phyloP scores from a whole-genome alignment of 768 basidiomycete species.

The Cubamyces sp. region DNA sequence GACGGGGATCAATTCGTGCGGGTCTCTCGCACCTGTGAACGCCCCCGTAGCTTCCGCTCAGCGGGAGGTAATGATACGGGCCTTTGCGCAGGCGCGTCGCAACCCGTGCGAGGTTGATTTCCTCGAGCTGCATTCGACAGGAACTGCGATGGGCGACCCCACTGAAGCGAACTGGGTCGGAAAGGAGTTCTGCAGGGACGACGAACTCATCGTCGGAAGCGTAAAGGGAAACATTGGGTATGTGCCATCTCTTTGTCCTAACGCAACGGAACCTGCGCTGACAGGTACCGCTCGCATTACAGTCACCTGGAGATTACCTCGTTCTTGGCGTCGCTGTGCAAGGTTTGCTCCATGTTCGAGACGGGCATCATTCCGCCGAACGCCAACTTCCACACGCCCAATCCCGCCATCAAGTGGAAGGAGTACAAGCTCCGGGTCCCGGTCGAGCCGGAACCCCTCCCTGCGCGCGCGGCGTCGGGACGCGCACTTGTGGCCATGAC shows the following conservation, averaged over 20 bases:
- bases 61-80: slow-evolving; percentile 43
- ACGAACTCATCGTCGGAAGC: slow-evolving; percentile 46
- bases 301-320: slow-evolving; percentile 48
- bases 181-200: slow-evolving; percentile 37
- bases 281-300: background rate
- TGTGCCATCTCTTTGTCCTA: too few species aligned
- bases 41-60: slow-evolving; percentile 45
- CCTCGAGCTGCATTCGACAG: slow-evolving; percentile 56
- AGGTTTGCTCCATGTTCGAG: slow-evolving; percentile 48
- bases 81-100: slow-evolving; percentile 38
- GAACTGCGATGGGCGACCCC: slow-evolving; percentile 53
- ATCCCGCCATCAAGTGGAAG: slow-evolving; percentile 46
- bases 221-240: slow-evolving; percentile 54
- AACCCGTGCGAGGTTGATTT: slow-evolving; percentile 48
- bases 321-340: slow-evolving; percentile 49
- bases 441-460: slow-evolving; percentile 34
- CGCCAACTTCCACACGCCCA: slow-evolving; percentile 40
- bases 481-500: slow-evolving; percentile 43
- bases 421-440: slow-evolving; percentile 43
- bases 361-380: slow-evolving; percentile 44
- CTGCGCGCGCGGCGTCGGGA: slow-evolving; percentile 27
- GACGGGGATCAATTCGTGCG: slow-evolving; percentile 43
- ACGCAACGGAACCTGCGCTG: too few species aligned
- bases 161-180: slow-evolving; percentile 56
- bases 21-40: slow-evolving; percentile 40